Evolutionary conservation across 768 basidiomycete species (phyloP), one percentile per base, ranked within the genome.

Genomic region (Termitomyces sp.): DNA sequence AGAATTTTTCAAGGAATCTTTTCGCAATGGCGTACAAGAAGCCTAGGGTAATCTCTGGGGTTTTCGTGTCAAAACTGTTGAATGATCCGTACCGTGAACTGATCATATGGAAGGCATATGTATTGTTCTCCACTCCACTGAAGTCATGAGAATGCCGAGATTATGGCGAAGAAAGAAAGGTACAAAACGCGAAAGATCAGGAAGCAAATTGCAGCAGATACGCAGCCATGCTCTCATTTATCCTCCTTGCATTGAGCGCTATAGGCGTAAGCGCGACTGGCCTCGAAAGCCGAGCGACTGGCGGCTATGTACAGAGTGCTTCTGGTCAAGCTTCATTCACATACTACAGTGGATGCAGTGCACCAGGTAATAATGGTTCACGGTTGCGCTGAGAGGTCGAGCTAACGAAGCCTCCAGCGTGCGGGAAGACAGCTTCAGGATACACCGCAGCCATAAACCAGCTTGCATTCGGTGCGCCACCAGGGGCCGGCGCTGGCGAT

Each of bases 251-350:
- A 19, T 25, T 41, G 10, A 54, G 40, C 30, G 37, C 66, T n/a
- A 45, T 61, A 30, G 58, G 59, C 17, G 69, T 56, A 17, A 62
- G 66, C 27, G 69, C 67, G 27, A 62, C 55, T 34, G 64, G 64
- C 16, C 56, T 73, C 10, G 64, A 72, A 41, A 62, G 62, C 39
- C 67, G 72, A 16, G 77, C 78, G 9, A 71, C 74, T 3, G 80
- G 77, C 17, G 81, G 80, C 11, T 85, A 82, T 58, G 59, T 84
- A 28, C 83, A 85, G 66, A 73, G 67, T 28, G 58, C 81, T 1
- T 80, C 79, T 19, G 82, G 82, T 21, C 59, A 62, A 14, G 76
- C 82, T n/a, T 80, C 81, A 19, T 85, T 85, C 73, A 85, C 83
- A 11, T 65, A 70, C 61, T 84, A 84, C 66, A 72, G 70, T 12